A percentile compares a stretch with the other conserved stretches of the same genome.
These are phyloP conservation scores for Pseudogymnoascus pannorum DNA, from an alignment of 2,329 filamentous ascomycete genomes.

Conservation along the genomic window DNA sequence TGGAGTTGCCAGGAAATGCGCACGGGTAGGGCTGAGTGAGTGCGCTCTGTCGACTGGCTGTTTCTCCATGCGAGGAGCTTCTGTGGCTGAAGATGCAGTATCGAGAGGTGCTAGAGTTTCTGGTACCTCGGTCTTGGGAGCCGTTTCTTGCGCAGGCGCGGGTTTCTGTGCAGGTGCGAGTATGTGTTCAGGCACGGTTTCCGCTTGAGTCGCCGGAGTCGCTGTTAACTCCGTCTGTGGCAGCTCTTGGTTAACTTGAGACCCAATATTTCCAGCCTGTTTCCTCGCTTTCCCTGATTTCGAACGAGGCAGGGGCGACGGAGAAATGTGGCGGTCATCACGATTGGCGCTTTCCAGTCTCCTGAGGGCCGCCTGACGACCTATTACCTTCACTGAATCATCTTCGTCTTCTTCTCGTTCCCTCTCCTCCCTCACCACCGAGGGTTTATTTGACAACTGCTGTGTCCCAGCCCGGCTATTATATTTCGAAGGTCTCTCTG, in stretches of 20 bases:
- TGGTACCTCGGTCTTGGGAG: background rate
- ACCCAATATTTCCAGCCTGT: constrained; percentile 11
- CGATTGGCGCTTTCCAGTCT: constrained; percentile 13
- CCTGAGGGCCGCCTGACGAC: constrained; percentile 7
- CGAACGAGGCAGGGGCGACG: constrained; percentile 22
- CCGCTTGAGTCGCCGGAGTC: background rate
- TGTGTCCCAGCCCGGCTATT: constrained; percentile 19
- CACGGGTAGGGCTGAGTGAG: constrained; percentile 55
- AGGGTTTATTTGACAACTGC: constrained; percentile 34
- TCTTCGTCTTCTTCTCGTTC: constrained; percentile 34
- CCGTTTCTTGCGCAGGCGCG: background rate
- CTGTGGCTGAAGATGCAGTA: background rate
- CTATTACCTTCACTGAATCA: constrained; percentile 17
- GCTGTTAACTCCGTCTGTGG: background rate
- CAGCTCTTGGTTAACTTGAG: background rate
- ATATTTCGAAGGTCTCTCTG: constrained; percentile 12
- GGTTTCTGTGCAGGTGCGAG: background rate
- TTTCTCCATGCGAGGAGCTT: background rate
- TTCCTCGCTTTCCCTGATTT: constrained; percentile 18
- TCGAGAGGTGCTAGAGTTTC: background rate
- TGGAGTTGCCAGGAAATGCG: constrained; percentile 52
- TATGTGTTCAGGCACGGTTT: background rate
- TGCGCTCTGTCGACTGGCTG: constrained; percentile 28
- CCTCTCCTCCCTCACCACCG: constrained; percentile 40
- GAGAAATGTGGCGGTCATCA: constrained; percentile 19